These are phyloP conservation scores for Drechslerella dactyloides DNA, from an alignment of 2,329 filamentous ascomycete genomes.

Conservation along the genomic window DNA sequence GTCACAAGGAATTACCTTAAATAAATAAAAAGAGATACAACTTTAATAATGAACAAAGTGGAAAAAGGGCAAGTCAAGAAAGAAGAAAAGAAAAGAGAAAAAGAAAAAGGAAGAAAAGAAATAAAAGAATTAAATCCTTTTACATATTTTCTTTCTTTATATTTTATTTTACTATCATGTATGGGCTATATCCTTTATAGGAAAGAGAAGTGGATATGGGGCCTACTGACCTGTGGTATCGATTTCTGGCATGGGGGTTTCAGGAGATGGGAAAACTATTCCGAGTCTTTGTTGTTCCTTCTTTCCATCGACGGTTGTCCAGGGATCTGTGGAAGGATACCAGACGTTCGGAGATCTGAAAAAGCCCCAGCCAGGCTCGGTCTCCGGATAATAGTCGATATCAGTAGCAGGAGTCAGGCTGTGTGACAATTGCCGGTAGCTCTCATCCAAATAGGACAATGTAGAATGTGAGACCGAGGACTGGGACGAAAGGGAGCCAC, in stretches of 20 bases:
- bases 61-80: too few relatives aligned
- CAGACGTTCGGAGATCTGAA: constrained; percentile 46
- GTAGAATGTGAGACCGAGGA: constrained; percentile 50
- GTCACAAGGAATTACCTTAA: constrained; percentile 9
- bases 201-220: constrained; percentile 7
- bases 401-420: constrained; percentile 47
- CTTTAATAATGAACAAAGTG: too few relatives aligned
- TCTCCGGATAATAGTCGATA: constrained; percentile 47
- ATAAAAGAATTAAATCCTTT: too few relatives aligned
- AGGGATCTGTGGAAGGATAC: constrained; percentile 48
- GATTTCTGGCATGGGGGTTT: constrained; percentile 41
- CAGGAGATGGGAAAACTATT: constrained; percentile 40
- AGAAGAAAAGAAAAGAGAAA: too few relatives aligned
- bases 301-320: constrained; percentile 35
- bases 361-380: constrained; percentile 48
- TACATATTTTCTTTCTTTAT: neutral
- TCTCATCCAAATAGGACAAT: constrained; percentile 47
- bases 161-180: constrained; percentile 3
- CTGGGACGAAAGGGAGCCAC: constrained; percentile 43
- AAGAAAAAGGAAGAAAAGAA: too few relatives aligned
- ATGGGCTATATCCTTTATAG: constrained; percentile 6
- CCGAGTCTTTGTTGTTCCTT: constrained; percentile 45
- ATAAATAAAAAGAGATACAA: constrained; percentile 6
- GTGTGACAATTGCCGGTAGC: constrained; percentile 48
- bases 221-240: constrained; percentile 33